Conservation (phyloP, 805 yeast genomes). For the Peterozyma xylosa region DNA sequence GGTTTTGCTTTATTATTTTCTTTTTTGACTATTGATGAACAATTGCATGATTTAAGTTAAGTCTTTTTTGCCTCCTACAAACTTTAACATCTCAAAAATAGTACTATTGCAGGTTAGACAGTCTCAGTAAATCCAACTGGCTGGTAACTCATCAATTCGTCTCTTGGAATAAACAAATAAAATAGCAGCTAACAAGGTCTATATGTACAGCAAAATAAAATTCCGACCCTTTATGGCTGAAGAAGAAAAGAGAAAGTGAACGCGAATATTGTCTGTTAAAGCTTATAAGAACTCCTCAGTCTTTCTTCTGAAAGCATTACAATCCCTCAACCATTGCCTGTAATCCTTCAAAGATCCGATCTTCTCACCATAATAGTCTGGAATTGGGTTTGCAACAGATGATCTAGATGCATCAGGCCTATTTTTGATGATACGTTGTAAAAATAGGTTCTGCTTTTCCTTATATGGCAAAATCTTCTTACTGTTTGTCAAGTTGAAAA, state of each 20-base stretch:
- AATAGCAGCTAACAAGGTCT: neutral
- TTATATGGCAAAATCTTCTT: constrained; percentile 37
- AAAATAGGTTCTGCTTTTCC: constrained; percentile 63
- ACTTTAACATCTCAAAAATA: no score
- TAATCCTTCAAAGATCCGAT: constrained; percentile 81
- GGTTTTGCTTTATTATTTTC: no score
- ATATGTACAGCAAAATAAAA: neutral
- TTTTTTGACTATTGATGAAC: no score
- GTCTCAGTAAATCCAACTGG: no score
- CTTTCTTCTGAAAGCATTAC: constrained; percentile 83
- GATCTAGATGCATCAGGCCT: constrained; percentile 92
- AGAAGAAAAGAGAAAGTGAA: neutral
- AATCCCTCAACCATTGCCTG: constrained; percentile 94
- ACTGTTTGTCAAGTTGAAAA: constrained; percentile 53
- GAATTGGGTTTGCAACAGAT: constrained; percentile 88
- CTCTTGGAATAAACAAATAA: no score
- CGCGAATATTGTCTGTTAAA: constrained; percentile 7
- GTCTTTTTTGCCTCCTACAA: no score
- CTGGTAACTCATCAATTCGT: no score
- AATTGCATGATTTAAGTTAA: no score
- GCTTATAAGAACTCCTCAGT: constrained; percentile 61
- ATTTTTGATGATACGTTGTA: constrained; percentile 65
- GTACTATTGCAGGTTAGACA: no score
- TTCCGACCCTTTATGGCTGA: neutral
- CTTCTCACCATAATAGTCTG: constrained; percentile 98